These are phyloP conservation scores for Candolleomyces aberdarensis DNA, from an alignment of 768 basidiomycete species.

Conservation along the genomic window DNA sequence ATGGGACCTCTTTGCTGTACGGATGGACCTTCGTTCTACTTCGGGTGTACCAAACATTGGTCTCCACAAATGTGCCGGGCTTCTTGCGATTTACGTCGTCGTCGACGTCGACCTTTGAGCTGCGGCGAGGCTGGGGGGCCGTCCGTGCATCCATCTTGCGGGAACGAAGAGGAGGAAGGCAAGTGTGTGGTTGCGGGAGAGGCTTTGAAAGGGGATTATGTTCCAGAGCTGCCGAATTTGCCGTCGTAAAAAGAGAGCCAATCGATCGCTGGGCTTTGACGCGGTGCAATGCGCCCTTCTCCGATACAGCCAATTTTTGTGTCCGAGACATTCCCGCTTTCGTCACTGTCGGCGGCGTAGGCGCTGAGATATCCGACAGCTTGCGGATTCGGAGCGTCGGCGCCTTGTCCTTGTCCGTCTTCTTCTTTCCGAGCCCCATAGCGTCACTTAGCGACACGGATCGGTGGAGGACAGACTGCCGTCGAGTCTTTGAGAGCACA, in stretches of 20 bases:
- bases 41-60: conserved; percentile 37
- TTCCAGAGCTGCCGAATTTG: conserved; percentile 4
- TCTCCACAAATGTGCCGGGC: conserved; percentile 23
- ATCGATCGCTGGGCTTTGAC: conserved; percentile 39
- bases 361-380: conserved; percentile 7
- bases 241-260: conserved; percentile 26
- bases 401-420: conserved; percentile 22
- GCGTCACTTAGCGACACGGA: conserved; percentile 27
- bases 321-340: conserved; percentile 9
- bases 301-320: conserved; percentile 8
- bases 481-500: background rate
- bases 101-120: conserved; percentile 10
- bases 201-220: conserved; percentile 3
- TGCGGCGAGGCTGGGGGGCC: background rate
- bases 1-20: conserved; percentile 46
- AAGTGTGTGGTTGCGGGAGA: background rate
- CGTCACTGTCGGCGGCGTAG: conserved; percentile 8
- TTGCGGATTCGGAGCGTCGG: conserved; percentile 7
- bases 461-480: conserved; percentile 19
- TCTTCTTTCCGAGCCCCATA: conserved; percentile 37
- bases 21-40: conserved; percentile 54
- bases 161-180: background rate
- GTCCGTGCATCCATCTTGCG: conserved; percentile 6
- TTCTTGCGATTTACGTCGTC: conserved; percentile 16
- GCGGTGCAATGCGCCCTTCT: conserved; percentile 6